phyloP scores from a whole-genome alignment of 345 rosid species.

The Camelina laxa region DNA sequence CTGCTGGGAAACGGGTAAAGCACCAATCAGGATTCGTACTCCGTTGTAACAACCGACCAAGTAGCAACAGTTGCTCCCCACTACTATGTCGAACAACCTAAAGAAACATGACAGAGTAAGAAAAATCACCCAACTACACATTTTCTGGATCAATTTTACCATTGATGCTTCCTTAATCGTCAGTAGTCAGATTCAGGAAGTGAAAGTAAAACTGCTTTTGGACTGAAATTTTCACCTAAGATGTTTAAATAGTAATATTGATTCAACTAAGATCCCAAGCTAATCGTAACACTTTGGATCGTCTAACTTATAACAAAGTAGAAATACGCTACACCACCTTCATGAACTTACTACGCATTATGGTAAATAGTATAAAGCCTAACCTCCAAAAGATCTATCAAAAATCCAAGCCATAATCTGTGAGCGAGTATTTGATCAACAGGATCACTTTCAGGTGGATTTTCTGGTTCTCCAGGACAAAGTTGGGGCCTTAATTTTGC shows the following conservation, averaged over 20 bases:
- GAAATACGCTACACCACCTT: neutral
- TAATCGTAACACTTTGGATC: neutral
- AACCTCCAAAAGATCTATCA: constrained; percentile 94
- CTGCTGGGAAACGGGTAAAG: constrained; percentile 89
- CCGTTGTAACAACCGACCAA: constrained; percentile 82
- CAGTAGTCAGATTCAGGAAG: neutral
- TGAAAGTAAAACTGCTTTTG: neutral
- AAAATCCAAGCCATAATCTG: constrained; percentile 88
- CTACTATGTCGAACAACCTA: constrained; percentile 85
- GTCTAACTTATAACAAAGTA: neutral
- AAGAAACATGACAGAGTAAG: constrained; percentile 28
- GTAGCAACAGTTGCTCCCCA: constrained; percentile 82
- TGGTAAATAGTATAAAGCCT: constrained; percentile 18
- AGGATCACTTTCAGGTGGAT: constrained; percentile 60
- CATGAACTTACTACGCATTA: neutral
- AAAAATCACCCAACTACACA: constrained; percentile 6
- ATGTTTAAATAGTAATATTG: neutral
- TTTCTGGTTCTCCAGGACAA: constrained; percentile 84
- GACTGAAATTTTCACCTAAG: neutral
- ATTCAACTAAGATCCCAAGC: constrained; percentile 17
- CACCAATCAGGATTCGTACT: constrained; percentile 75
- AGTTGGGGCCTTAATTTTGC: constrained; percentile 89
- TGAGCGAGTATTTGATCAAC: constrained; percentile 90
- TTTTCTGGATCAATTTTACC: neutral
- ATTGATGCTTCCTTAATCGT: neutral